Percentiles rank a stretch among this genome's conserved stretches.
These are phyloP conservation scores for sorghum (Sorghum bicolor) DNA, from an alignment of 176 grass and related monocot species.

Conservation along the genomic window DNA sequence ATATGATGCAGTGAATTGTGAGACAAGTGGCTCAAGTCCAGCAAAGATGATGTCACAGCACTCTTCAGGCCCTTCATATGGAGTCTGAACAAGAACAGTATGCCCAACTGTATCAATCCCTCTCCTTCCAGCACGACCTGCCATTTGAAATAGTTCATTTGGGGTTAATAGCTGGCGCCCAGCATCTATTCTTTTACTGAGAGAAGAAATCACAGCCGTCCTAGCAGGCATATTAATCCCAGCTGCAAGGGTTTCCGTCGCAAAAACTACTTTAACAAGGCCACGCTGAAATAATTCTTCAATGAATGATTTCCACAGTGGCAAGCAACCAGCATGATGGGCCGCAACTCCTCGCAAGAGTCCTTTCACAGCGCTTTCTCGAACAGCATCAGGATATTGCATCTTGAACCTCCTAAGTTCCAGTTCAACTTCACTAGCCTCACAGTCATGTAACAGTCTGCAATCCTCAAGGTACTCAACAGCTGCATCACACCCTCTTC, in stretches of 20 bases:
- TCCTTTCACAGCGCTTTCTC: conserved; percentile 75
- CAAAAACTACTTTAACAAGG: conserved; percentile 96
- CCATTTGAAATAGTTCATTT: conserved; percentile 95
- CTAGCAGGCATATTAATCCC: conserved; percentile 99
- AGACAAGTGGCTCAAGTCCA: conserved; percentile 90
- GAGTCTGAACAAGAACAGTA: conserved; percentile 87
- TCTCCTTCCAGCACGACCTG: conserved; percentile 92
- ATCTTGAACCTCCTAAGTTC: conserved; percentile 84
- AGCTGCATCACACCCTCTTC: conserved; percentile 97
- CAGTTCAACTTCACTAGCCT: conserved; percentile 91
- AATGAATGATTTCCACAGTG: conserved; percentile 96
- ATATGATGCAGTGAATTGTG: conserved; percentile 97
- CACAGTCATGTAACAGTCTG: conserved; percentile 86
- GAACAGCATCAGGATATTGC: conserved; percentile 93
- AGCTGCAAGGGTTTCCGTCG: conserved; percentile 96
- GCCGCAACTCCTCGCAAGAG: conserved; percentile 85
- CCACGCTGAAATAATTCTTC: conserved; percentile 95
- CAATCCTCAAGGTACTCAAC: conserved; percentile 96
- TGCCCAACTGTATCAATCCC: conserved; percentile 94
- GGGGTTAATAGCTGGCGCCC: conserved; percentile 75
- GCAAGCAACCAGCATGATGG: conserved; percentile 98
- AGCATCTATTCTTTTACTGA: conserved; percentile 75
- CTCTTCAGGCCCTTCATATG: conserved; percentile 86
- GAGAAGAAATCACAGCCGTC: conserved; percentile 82
- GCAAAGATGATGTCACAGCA: conserved; percentile 84